Evolutionary conservation across 2,329 filamentous ascomycete genomes (phyloP), one percentile per base, ranked within the genome.

Genomic region (Neobulgaria alba): DNA sequence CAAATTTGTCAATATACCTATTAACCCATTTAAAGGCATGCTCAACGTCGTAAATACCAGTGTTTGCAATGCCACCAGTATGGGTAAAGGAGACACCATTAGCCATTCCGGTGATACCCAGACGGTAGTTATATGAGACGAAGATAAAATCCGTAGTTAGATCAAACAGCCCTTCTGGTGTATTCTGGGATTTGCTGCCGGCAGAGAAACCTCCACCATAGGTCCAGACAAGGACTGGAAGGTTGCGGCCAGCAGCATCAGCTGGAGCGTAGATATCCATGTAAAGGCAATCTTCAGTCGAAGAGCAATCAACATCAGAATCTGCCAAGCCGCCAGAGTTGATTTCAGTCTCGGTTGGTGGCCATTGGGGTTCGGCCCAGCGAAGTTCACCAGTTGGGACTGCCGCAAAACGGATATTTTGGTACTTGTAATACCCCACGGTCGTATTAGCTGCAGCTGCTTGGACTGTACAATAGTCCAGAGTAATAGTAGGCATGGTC

Each of bases 11-110:
- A 36, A 72, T 67, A 43, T 71, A 62, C 38, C 66, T 57, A 38
- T 67, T 63, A 1, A 69, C 65, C 69, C 69, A 73, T 41, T 69
- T 54, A 15, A 73, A 59, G 2, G 64, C 63, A 3, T 64, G 57
- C 44, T 69, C 65, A 45, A 69, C 67, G 50, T 65, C 62, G 20
- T 67, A 56, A 18, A 56, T 30, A 9, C 39, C 42, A 16, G 39
- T 33, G 21, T 54, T 54, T 3, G 51, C 48, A 9, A 43, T 53
- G 5, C 51, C 56, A 9, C 59, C 58, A 38, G 61, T 49, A 34
- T 62, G 59, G 2, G 49, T 39, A 5, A 56, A 36, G 3, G 52
- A 53, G 3, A 54, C 51, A 1, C 56, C 54, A 20, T 52, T 59
- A 7, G 54, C 54, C 14, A 59, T 37, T 14, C 58, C 57, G 9